Evolutionary conservation across 2,329 filamentous ascomycete genomes (phyloP), one percentile per base, ranked within the genome.

Genomic region (Ophiognomonia clavigignenti-juglandacearum): DNA sequence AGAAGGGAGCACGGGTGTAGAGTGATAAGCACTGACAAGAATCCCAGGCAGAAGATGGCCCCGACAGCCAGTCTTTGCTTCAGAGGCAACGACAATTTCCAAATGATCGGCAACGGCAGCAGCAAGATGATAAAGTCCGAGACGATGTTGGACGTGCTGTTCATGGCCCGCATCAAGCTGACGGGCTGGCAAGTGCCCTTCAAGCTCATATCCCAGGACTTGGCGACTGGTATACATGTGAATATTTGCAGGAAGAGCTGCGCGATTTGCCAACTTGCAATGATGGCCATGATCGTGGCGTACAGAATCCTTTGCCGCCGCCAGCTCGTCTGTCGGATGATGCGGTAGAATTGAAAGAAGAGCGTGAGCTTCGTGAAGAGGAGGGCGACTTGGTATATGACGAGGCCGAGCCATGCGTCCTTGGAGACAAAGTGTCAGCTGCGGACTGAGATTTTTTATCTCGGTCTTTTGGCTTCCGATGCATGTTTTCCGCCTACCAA

Each of bases 311-410:
- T 41, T 7, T 43, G 38, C n/a, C 32, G 26, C 18, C 24, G 16
- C 38, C 38, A 38, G 23, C 10, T 36, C 11, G 43, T 45, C 26
- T 37, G 26, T 24, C 43, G 24, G 19, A 47, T 38, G 22, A 47
- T 36, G 4, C 45, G 45, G 39, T 47, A 47, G 31, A 41, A 47
- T 42, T 47, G 45, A n/a, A 47, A 37, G n/a, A 47, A 41, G 6
- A 47, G 34, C 3, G 45, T 42, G 24, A 43, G 34, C n/a, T 47
- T 47, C 11, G 34, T 36, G 39, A 38, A 31, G n/a, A 41, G 18
- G 18, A 43, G 31, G 10, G 38, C 31, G n/a, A 41, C 36, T 3
- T 47, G 34, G n/a, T 47, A 47, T 11, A 47, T 41, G 14, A 47
- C 39, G 11, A 47, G 34, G 18, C 37, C 38, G 10, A 47, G 19